Evolutionary conservation across 345 rosid genomes (phyloP).

Genomic region (Gynandropsis gynandra): DNA sequence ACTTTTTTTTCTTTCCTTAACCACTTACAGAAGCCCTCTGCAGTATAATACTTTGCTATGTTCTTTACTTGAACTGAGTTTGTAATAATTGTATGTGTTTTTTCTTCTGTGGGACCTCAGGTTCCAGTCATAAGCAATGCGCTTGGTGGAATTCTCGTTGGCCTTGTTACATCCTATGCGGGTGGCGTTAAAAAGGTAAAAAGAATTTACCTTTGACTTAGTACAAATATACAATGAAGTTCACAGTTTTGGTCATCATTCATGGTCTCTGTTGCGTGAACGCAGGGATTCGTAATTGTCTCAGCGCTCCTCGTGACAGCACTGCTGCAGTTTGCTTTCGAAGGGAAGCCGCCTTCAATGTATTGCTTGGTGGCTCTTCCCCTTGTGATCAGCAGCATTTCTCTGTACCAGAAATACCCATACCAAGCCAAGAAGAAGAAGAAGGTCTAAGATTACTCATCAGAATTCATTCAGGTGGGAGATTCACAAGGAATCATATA

Average conservation of each 20-base stretch:
- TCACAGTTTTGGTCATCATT: neutral
- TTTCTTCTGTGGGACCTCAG: constrained; percentile 32
- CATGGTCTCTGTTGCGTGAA: neutral
- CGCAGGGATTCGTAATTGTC: constrained; percentile 94
- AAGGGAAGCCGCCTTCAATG: constrained; percentile 81
- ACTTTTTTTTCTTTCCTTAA: neutral
- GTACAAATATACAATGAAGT: no score
- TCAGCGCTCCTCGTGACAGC: constrained; percentile 93
- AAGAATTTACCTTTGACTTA: neutral
- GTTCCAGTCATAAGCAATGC: constrained; percentile 78
- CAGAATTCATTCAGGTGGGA: constrained; percentile 12
- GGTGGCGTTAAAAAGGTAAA: constrained; percentile 96
- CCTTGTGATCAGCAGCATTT: constrained; percentile 72
- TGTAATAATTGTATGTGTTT: neutral
- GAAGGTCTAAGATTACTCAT: constrained; percentile 36
- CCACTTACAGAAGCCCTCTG: neutral
- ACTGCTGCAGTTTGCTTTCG: constrained; percentile 74
- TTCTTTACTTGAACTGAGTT: neutral
- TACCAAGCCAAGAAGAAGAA: constrained; percentile 69
- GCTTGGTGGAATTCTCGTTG: constrained; percentile 94
- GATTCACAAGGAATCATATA: constrained; percentile 1
- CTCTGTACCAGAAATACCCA: constrained; percentile 87
- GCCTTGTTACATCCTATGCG: constrained; percentile 84
- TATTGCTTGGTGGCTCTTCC: constrained; percentile 77
- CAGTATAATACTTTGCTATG: neutral